Conservation (phyloP, 108 stramenopile species). For the Stephanodiscus minutulus region DNA sequence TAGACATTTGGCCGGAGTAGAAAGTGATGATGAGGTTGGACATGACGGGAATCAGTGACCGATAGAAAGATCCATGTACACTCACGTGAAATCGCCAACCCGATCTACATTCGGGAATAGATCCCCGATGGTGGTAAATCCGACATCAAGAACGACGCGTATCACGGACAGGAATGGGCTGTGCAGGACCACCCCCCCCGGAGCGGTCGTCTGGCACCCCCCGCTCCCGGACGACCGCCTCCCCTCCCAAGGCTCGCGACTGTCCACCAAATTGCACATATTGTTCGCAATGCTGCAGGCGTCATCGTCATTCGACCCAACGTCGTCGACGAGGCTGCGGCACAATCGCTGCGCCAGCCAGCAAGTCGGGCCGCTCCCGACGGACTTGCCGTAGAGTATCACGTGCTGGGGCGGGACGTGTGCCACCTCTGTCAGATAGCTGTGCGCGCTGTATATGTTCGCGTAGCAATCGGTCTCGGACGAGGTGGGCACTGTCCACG, state of each 20-base stretch:
- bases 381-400: constrained; percentile 70
- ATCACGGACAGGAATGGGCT: constrained; percentile 63
- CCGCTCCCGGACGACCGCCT: neutral
- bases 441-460: constrained; percentile 74
- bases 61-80: neutral
- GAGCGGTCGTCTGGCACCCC: neutral
- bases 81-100: constrained; percentile 50
- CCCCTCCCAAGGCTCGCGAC: neutral
- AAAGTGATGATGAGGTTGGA: neutral
- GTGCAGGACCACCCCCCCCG: constrained; percentile 66
- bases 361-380: constrained; percentile 74
- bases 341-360: constrained; percentile 62
- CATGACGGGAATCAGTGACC: neutral
- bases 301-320: constrained; percentile 8
- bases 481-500: constrained; percentile 32
- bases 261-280: constrained; percentile 2
- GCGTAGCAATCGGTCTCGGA: constrained; percentile 69
- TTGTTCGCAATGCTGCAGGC: neutral
- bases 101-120: constrained; percentile 82
- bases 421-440: constrained; percentile 55
- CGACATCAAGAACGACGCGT: constrained; percentile 77
- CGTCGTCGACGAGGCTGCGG: neutral
- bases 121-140: constrained; percentile 80
- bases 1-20: neutral
- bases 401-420: constrained; percentile 59